Evolutionary conservation across 78 protist genomes (phyloP).

Genomic region (Emiliania huxleyi): DNA sequence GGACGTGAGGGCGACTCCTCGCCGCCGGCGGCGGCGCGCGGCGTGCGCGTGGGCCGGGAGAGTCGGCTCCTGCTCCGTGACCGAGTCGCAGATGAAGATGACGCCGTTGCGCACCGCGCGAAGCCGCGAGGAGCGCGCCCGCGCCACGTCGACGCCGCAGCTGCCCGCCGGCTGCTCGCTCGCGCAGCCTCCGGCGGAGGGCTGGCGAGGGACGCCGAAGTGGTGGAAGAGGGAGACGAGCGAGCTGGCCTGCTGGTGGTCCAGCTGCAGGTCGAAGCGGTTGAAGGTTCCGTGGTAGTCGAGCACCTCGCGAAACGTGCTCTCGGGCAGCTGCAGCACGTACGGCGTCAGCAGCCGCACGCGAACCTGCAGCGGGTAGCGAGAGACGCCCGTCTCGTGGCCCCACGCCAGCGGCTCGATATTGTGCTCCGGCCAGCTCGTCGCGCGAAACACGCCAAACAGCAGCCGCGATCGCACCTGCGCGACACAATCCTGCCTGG

Average conservation of each 20-base stretch:
- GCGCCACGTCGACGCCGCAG: neutral
- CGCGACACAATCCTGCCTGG: too few relatives aligned
- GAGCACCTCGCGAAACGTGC: neutral
- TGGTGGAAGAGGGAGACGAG: neutral
- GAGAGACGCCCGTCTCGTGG: neutral
- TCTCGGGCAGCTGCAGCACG: neutral
- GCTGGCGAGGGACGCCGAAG: neutral
- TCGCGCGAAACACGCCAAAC: neutral
- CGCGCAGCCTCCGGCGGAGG: neutral
- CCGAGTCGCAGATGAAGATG: slow-evolving; percentile 7
- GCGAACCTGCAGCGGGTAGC: slow-evolving; percentile 18
- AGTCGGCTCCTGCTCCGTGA: neutral
- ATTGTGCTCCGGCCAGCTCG: slow-evolving; percentile 12
- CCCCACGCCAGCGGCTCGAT: neutral
- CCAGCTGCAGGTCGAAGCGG: neutral
- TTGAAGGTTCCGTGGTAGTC: neutral
- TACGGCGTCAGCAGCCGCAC: neutral
- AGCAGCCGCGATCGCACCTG: neutral
- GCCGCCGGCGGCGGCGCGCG: too few relatives aligned
- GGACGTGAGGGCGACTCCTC: too few relatives aligned
- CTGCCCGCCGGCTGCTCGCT: neutral
- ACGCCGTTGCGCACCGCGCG: neutral
- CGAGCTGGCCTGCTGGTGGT: neutral
- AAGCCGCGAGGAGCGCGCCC: neutral
- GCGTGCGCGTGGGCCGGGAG: too few relatives aligned